These are phyloP conservation scores for Amaranthus hypochondriacus DNA, from an alignment of 148 eudicot genomes.

Conservation along the genomic window DNA sequence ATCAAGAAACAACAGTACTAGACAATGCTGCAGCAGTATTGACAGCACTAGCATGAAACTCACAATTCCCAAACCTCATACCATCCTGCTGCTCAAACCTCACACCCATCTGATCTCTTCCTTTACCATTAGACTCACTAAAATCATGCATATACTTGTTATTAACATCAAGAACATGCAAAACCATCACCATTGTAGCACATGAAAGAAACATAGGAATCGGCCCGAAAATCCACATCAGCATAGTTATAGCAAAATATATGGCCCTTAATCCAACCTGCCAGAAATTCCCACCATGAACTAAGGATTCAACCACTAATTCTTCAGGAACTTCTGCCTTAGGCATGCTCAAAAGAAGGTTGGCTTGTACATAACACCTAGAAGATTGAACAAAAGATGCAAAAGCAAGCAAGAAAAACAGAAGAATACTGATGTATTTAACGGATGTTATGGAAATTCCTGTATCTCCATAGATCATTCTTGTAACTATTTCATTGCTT, in stretches of 20 bases:
- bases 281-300: slow-evolving; percentile 47
- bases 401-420: slow-evolving; percentile 56
- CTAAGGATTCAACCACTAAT: slow-evolving; percentile 36
- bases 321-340: slow-evolving; percentile 33
- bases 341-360: slow-evolving; percentile 66
- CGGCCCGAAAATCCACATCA: slow-evolving; percentile 53
- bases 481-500: slow-evolving; percentile 17
- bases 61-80: background rate
- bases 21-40: background rate
- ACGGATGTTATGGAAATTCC: slow-evolving; percentile 26
- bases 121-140: background rate
- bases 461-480: slow-evolving; percentile 52
- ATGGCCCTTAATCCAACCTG: slow-evolving; percentile 41
- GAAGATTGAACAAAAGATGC: slow-evolving; percentile 48
- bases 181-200: slow-evolving; percentile 21
- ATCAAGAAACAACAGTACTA: slow-evolving; percentile 6
- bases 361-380: slow-evolving; percentile 45
- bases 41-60: background rate
- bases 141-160: slow-evolving; percentile 27
- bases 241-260: slow-evolving; percentile 39
- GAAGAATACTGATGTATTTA: slow-evolving; percentile 42
- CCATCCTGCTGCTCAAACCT: slow-evolving; percentile 14
- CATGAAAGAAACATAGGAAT: slow-evolving; percentile 47
- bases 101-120: background rate
- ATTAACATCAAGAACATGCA: slow-evolving; percentile 37